A percentile compares a stretch with the other conserved stretches of the same genome.
Conservation (phyloP, 352 stramenopile genomes). For the Phytopythium delawarense region DNA sequence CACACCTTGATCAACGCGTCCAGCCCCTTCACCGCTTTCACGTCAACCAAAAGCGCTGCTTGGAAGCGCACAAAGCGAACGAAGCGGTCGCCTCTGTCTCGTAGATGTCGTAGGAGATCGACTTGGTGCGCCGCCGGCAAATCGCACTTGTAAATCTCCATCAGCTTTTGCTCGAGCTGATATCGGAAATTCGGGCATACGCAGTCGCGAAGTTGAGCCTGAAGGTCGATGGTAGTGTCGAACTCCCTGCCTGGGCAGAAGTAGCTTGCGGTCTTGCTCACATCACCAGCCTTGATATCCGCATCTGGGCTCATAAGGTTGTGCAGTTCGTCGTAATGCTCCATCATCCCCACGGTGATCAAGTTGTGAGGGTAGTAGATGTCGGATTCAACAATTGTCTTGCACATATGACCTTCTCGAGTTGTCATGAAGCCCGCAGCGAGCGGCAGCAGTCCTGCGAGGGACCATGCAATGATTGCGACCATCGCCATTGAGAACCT, state of each 20-base stretch:
- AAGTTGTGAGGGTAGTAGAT: neutral
- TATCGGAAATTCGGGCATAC: neutral
- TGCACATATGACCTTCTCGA: neutral
- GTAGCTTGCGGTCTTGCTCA: neutral
- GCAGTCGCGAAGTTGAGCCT: neutral
- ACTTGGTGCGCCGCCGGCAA: neutral
- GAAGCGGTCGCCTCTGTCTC: neutral
- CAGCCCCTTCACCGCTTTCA: neutral
- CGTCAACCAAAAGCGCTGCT: neutral
- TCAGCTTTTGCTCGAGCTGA: neutral
- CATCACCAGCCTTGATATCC: neutral
- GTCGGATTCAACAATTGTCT: neutral
- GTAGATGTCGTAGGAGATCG: neutral
- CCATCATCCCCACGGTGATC: neutral
- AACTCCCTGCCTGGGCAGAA: neutral
- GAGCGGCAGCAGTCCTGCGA: neutral
- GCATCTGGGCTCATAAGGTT: too few relatives aligned
- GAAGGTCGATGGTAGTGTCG: neutral
- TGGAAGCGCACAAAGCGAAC: neutral
- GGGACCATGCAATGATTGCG: too few relatives aligned
- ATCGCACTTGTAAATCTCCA: slow-evolving; percentile 1
- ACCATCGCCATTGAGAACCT: too few relatives aligned
- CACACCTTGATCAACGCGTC: neutral
- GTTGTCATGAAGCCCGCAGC: neutral
- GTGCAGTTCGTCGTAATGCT: neutral